Conservation (phyloP, 2,329 filamentous ascomycete genomes). For the Bisporella sp. region DNA sequence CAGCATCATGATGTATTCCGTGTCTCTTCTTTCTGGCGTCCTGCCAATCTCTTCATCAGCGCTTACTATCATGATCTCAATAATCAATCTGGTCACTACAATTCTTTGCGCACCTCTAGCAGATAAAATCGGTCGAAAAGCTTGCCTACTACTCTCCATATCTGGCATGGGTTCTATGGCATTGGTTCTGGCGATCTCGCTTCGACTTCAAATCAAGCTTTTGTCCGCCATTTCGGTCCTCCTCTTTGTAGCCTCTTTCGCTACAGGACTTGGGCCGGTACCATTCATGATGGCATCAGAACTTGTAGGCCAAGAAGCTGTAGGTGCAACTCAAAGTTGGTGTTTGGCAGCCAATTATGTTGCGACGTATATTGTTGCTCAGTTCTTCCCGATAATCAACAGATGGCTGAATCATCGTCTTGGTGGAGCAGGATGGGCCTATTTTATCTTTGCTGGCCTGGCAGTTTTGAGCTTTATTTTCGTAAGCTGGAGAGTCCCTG, state of each 20-base stretch:
- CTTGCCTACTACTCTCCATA: slow-evolving; percentile 75
- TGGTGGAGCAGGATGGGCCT: slow-evolving; percentile 73
- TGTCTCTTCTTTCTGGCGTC: slow-evolving; percentile 75
- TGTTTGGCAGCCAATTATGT: slow-evolving; percentile 82
- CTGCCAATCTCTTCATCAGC: slow-evolving; percentile 75
- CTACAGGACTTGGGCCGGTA: slow-evolving; percentile 83
- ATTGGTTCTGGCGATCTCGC: slow-evolving; percentile 71
- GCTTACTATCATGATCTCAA: slow-evolving; percentile 80
- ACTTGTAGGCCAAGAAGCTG: slow-evolving; percentile 82
- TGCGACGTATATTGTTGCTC: slow-evolving; percentile 85
- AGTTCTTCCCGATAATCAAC: slow-evolving; percentile 90
- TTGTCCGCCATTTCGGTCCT: slow-evolving; percentile 78
- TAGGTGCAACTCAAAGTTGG: slow-evolving; percentile 87
- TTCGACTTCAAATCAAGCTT: slow-evolving; percentile 63
- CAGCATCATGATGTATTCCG: slow-evolving; percentile 97
- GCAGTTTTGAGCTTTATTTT: slow-evolving; percentile 65
- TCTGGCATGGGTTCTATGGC: slow-evolving; percentile 77
- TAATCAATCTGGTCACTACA: slow-evolving; percentile 80
- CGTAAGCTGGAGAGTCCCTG: slow-evolving; percentile 68
- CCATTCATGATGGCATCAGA: slow-evolving; percentile 93
- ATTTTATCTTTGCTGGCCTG: slow-evolving; percentile 81
- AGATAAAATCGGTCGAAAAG: slow-evolving; percentile 82
- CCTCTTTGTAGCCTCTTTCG: slow-evolving; percentile 83
- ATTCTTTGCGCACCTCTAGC: slow-evolving; percentile 74
- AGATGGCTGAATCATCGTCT: slow-evolving; percentile 55